Evolutionary conservation across 352 stramenopile species (phyloP).

Genomic region (Phytophthora pseudosyringae): DNA sequence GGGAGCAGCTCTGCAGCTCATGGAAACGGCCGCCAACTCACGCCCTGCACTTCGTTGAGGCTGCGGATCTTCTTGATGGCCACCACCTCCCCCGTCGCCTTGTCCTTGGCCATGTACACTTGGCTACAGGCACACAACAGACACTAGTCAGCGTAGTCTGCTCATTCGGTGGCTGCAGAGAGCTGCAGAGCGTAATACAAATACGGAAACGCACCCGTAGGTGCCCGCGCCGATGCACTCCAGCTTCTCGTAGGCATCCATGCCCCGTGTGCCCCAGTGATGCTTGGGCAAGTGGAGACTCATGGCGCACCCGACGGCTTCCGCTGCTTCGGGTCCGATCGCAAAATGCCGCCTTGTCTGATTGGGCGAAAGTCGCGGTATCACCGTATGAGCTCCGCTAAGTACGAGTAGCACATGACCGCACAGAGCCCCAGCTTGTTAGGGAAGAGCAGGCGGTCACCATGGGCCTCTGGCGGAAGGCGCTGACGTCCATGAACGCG

Average conservation of each 20-base stretch:
- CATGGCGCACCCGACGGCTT: constrained; percentile 42
- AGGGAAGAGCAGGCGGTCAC: constrained; percentile 4
- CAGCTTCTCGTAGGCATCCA: constrained; percentile 90
- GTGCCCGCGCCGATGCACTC: constrained; percentile 91
- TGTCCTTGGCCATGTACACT: constrained; percentile 91
- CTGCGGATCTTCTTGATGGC: constrained; percentile 93
- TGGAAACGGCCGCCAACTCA: constrained; percentile 37
- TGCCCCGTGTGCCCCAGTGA: constrained; percentile 81
- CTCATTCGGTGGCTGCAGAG: not conserved
- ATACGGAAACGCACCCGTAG: constrained; percentile 64
- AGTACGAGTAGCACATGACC: constrained; percentile 20
- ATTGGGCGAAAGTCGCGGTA: constrained; percentile 13
- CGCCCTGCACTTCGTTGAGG: constrained; percentile 90
- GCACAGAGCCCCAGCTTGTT: constrained; percentile 9
- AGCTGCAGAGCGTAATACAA: not conserved
- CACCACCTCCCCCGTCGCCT: constrained; percentile 82
- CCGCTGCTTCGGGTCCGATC: not conserved
- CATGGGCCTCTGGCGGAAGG: constrained; percentile 80
- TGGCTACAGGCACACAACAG: constrained; percentile 49
- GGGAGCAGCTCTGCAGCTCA: not conserved
- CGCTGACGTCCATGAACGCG: constrained; percentile 77
- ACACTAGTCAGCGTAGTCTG: constrained; percentile 1
- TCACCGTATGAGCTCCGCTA: constrained; percentile 7
- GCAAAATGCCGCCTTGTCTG: constrained; percentile 4
- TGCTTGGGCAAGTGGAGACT: constrained; percentile 88